Conservation (phyloP, 2,329 filamentous ascomycete species). For the Macroventuria anomochaeta region DNA sequence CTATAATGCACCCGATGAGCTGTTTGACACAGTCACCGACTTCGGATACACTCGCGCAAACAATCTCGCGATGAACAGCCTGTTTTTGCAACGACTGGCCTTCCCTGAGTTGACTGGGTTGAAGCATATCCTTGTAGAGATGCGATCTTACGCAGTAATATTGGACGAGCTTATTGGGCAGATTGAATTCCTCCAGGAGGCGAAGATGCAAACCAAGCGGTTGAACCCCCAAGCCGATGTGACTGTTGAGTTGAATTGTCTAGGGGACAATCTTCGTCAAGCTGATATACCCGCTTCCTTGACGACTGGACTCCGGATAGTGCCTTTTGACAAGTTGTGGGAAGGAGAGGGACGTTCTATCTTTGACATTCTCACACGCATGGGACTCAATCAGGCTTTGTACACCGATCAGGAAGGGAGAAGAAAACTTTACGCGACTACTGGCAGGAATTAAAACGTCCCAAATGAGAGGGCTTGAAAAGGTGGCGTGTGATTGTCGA, state of each 20-base stretch:
- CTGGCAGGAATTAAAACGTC: no score
- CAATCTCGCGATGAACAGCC: background rate
- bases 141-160: background rate
- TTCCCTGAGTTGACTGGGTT: background rate
- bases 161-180: background rate
- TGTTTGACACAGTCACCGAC: background rate
- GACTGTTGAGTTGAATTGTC: background rate
- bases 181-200: background rate
- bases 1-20: no score
- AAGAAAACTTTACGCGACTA: background rate
- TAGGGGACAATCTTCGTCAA: background rate
- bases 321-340: background rate
- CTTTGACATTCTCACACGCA: background rate
- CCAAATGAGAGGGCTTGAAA: no score
- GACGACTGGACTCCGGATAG: background rate
- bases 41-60: background rate
- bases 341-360: background rate
- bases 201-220: background rate
- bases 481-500: no score
- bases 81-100: background rate
- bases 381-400: background rate
- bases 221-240: background rate
- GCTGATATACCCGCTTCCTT: background rate
- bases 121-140: background rate
- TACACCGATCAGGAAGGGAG: background rate